A percentile compares a stretch with the other conserved stretches of the same genome.
These are phyloP conservation scores for Celoporthe dispersa DNA, from an alignment of 2,329 filamentous ascomycete genomes.

Conservation along the genomic window DNA sequence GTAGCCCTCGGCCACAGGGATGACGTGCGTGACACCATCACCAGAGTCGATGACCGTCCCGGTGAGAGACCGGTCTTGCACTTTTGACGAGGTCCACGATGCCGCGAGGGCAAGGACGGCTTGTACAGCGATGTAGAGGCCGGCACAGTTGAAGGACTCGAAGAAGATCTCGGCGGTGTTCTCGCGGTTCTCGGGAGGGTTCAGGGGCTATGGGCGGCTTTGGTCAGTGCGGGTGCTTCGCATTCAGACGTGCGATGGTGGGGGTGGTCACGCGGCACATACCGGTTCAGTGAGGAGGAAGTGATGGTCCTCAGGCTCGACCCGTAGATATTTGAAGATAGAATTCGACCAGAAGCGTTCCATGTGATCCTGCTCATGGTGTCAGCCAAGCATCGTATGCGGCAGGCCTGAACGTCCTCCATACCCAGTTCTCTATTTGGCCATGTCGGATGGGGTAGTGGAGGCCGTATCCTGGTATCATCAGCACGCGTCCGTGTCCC, in stretches of 20 bases:
- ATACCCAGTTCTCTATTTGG: conserved; percentile 98
- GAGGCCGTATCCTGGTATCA: conserved; percentile 77
- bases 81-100: conserved; percentile 98
- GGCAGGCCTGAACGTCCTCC: conserved; percentile 34
- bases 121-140: conserved; percentile 98
- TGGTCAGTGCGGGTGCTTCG: conserved; percentile 1
- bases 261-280: conserved; percentile 42
- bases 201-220: conserved; percentile 70
- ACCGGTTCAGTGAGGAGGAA: conserved; percentile 97
- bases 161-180: conserved; percentile 99
- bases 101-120: conserved; percentile 94
- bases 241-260: not conserved
- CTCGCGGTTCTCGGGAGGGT: conserved; percentile 97
- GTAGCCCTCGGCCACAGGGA: conserved; percentile 97
- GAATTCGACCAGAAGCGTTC: conserved; percentile 99
- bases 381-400: conserved; percentile 35
- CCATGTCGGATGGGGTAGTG: conserved; percentile 98
- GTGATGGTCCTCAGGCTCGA: conserved; percentile 98
- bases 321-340: conserved; percentile 98
- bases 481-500: conserved; percentile 27
- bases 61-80: conserved; percentile 92
- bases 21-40: conserved; percentile 98
- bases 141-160: conserved; percentile 99
- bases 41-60: conserved; percentile 98
- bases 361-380: conserved; percentile 80